phyloP scores from a whole-genome alignment of 768 basidiomycete genomes.

The Suillus fuscotomentosus region DNA sequence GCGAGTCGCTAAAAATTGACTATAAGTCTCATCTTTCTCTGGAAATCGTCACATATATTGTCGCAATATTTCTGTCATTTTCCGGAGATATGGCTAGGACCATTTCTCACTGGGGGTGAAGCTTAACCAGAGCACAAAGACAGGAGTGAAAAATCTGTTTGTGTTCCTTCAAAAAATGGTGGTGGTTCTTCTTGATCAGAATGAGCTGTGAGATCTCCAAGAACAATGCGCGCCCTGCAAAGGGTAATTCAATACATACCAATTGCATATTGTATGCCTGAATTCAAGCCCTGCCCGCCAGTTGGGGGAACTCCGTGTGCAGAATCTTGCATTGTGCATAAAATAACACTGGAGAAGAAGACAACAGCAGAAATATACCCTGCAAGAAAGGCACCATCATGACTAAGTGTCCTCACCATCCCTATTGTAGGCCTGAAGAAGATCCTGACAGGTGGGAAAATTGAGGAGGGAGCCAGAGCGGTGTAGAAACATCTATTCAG shows the following conservation, averaged over 20 bases:
- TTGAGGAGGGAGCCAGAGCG: not conserved
- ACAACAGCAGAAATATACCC: not conserved
- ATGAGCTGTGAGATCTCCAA: constrained; percentile 19
- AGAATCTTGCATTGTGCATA: not conserved
- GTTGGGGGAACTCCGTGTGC: not conserved
- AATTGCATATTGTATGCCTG: not conserved
- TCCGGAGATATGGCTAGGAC: too few relatives aligned
- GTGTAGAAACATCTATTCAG: too few relatives aligned
- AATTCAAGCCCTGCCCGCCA: not conserved
- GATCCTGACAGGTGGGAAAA: not conserved
- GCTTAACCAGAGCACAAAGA: constrained; percentile 7
- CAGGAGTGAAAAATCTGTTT: constrained; percentile 9
- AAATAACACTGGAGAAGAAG: not conserved
- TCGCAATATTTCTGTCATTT: too few relatives aligned
- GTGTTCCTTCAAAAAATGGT: not conserved
- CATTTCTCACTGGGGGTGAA: too few relatives aligned
- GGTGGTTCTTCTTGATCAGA: not conserved
- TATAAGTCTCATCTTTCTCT: too few relatives aligned
- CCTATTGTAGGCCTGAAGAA: not conserved
- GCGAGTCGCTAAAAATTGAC: too few relatives aligned
- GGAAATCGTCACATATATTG: too few relatives aligned
- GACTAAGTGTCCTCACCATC: not conserved
- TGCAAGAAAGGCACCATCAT: not conserved
- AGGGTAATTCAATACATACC: not conserved
- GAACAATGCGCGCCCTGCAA: constrained; percentile 25